A percentile compares a stretch with the other conserved stretches of the same genome.
These are phyloP conservation scores for Botrytis porri DNA, from an alignment of 2,329 filamentous ascomycete species.

Conservation along the genomic window DNA sequence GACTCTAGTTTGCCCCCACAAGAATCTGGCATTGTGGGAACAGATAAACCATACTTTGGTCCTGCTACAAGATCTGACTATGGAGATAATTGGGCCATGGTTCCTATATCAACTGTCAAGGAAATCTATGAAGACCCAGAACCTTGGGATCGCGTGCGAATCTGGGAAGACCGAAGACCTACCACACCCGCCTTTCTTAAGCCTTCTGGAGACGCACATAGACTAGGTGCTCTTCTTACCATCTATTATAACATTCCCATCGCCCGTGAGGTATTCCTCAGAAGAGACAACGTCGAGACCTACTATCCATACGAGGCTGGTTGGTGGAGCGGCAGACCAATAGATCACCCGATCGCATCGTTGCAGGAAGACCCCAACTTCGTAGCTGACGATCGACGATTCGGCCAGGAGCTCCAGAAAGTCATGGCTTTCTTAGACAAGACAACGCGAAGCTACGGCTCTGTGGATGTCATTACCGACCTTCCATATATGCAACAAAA, in stretches of 20 bases:
- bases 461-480: constrained; percentile 47
- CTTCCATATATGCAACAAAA: constrained; percentile 30
- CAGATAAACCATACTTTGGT: constrained; percentile 51
- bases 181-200: constrained; percentile 55
- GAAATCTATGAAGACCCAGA: constrained; percentile 39
- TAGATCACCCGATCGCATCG: constrained; percentile 35
- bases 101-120: constrained; percentile 40
- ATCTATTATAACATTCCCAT: constrained; percentile 60
- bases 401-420: constrained; percentile 44
- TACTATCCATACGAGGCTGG: constrained; percentile 55
- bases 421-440: constrained; percentile 61
- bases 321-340: constrained; percentile 61
- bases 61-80: constrained; percentile 57
- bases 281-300: constrained; percentile 41
- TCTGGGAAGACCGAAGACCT: constrained; percentile 41
- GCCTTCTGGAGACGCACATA: constrained; percentile 39
- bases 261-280: constrained; percentile 53
- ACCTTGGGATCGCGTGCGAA: constrained; percentile 45
- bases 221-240: constrained; percentile 54
- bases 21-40: constrained; percentile 48
- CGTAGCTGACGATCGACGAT: constrained; percentile 46
- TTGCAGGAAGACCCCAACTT: constrained; percentile 24
- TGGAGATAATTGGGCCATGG: constrained; percentile 59
- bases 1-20: constrained; percentile 50
- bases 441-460: constrained; percentile 59